Conservation (phyloP, 1,284 basidiomycete species). For the Garcileccinum viscosum region DNA sequence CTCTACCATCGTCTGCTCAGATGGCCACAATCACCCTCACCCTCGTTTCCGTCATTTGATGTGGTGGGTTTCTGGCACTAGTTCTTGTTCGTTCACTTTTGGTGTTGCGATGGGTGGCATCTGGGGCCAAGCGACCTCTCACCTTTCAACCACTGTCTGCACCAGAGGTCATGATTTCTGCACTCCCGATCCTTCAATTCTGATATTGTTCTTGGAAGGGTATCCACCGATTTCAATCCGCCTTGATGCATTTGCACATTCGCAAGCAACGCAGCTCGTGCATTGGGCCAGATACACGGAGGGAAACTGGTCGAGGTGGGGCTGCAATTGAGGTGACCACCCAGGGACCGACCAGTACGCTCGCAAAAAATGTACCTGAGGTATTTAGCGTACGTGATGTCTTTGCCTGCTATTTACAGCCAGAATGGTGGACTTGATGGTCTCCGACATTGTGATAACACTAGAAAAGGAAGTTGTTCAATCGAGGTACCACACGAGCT, state of each 20-base stretch:
- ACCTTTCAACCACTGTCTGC: no score
- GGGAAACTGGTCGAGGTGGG: constrained; percentile 27
- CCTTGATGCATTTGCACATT: background rate
- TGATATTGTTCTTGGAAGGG: background rate
- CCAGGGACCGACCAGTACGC: constrained; percentile 56
- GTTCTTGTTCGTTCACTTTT: constrained; percentile 78
- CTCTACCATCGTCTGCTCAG: constrained; percentile 43
- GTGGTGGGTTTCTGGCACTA: constrained; percentile 62
- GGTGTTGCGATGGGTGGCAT: constrained; percentile 89
- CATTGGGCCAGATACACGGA: background rate
- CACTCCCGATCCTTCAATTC: background rate
- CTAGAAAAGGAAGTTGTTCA: background rate
- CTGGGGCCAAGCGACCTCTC: constrained; percentile 78
- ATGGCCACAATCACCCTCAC: constrained; percentile 91
- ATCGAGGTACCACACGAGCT: background rate
- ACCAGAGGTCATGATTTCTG: constrained; percentile 53
- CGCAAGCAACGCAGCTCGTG: background rate
- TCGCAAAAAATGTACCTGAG: background rate
- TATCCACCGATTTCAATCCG: background rate
- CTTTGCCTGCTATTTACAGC: background rate
- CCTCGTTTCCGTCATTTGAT: constrained; percentile 88
- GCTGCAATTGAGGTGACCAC: constrained; percentile 62
- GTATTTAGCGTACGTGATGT: background rate
- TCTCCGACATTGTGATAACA: background rate
- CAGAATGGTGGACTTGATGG: background rate